phyloP scores from a whole-genome alignment of 208 protist species.

The Porcisia hertigi region DNA sequence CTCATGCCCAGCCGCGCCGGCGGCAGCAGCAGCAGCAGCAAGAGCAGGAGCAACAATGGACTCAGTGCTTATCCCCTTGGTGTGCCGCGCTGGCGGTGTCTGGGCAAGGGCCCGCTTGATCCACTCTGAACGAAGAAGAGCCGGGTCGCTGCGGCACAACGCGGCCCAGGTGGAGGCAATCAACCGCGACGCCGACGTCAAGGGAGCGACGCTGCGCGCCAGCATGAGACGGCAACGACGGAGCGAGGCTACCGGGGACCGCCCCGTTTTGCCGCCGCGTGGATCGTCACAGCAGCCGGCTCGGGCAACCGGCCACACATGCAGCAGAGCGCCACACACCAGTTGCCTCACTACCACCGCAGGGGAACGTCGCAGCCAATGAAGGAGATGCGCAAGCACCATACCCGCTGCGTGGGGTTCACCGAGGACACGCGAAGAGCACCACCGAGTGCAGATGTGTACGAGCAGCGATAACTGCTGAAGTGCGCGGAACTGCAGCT shows the following conservation, averaged over 20 bases:
- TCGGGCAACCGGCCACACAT: conserved; percentile 41
- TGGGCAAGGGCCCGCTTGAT: conserved; percentile 18
- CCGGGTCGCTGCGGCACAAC: conserved; percentile 44
- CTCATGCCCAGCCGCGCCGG: neutral
- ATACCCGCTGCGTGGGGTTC: conserved; percentile 9
- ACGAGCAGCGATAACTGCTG: conserved; percentile 22
- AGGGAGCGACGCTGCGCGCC: neutral
- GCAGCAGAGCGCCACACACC: conserved; percentile 54
- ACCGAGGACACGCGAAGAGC: conserved; percentile 17
- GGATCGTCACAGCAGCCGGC: neutral
- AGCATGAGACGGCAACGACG: neutral
- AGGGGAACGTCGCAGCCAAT: conserved; percentile 6
- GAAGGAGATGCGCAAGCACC: conserved; percentile 17
- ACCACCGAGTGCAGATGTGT: conserved; percentile 16
- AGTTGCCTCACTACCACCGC: neutral
- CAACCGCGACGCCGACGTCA: conserved; percentile 20
- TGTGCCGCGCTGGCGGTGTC: neutral
- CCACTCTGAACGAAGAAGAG: conserved; percentile 37
- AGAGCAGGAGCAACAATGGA: no score
- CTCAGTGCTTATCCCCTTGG: no score
- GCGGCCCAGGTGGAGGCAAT: conserved; percentile 59
- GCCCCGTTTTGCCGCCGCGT: neutral
- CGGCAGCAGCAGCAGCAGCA: no score
- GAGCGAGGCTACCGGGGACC: neutral
- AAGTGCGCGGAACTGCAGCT: conserved; percentile 5